These are phyloP conservation scores for Cyanodermella asteris DNA, from an alignment of 2,329 filamentous ascomycete genomes.

Conservation along the genomic window DNA sequence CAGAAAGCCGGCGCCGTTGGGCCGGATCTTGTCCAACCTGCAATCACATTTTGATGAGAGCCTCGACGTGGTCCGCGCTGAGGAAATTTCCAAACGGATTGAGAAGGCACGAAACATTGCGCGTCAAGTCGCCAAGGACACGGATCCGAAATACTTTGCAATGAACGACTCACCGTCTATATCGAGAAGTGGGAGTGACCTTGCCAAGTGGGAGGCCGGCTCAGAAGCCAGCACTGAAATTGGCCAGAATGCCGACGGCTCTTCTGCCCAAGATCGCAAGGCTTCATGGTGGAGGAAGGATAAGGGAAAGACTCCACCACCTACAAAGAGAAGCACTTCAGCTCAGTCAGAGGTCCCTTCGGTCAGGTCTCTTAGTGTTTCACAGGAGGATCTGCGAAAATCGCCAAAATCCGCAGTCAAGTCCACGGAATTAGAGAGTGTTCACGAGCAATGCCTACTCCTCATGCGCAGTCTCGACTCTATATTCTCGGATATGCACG, in stretches of 20 bases:
- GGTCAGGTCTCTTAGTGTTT: conserved; percentile 13
- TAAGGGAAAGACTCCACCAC: too few species aligned
- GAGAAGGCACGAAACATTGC: conserved; percentile 77
- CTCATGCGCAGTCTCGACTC: conserved; percentile 68
- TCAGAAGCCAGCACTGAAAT: too few species aligned
- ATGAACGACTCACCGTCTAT: conserved; percentile 12
- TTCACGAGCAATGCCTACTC: conserved; percentile 65
- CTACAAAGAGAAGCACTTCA: conserved; percentile 28
- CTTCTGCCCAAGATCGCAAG: too few species aligned
- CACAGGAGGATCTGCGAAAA: too few species aligned
- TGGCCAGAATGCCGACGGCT: too few species aligned
- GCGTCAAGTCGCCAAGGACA: conserved; percentile 65
- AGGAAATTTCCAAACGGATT: conserved; percentile 64
- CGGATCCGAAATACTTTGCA: conserved; percentile 38
- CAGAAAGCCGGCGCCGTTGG: too few species aligned
- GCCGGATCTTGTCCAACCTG: too few species aligned
- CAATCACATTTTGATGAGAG: conserved; percentile 3
- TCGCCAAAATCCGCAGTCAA: too few species aligned
- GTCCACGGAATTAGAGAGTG: too few species aligned
- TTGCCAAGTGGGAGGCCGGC: too few species aligned
- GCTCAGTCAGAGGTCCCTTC: conserved; percentile 29
- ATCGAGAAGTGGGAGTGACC: conserved; percentile 12
- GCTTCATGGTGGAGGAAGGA: too few species aligned
- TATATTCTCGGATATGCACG: conserved; percentile 63
- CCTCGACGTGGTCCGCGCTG: conserved; percentile 38